Evolutionary conservation across 2,329 filamentous ascomycete genomes (phyloP), one percentile per base, ranked within the genome.

Genomic region (Orbilia quercus): DNA sequence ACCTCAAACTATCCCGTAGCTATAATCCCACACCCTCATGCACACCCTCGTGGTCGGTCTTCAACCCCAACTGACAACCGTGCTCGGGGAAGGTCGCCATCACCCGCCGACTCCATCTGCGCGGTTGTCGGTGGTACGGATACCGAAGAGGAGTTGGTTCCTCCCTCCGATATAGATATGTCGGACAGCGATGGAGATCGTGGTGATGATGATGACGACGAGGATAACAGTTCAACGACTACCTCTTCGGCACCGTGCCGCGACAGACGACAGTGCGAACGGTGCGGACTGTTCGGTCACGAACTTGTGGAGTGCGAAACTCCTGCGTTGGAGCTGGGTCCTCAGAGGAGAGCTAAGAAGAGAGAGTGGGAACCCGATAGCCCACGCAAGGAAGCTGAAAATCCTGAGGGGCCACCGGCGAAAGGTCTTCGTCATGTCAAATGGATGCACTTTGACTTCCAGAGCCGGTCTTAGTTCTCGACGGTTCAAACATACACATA

Each of bases 121-220:
- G 70, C 70, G 58, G 70, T 74, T 69, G 70, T 74, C 62, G 70
- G 70, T 64, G 70, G 55, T 67, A 62, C 63, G 57, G 70, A 74
- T 54, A 65, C 69, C 60, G 69, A 73, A 60, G 60, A 66, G 63
- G 70, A 74, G 25, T 34, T 69, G 60, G 70, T 63, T 58, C 51
- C 55, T 65, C 42, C 58, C 34, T 69, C 64, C 63, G 70, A 74
- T 65, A 59, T 69, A 63, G 70, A 67, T 25, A 69, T 69, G 70
- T 63, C 70, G 38, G 70, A 67, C 42, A 63, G 51, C 45, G 62
- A 74, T 31, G 28, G 28, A 9, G 28, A 9, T 31, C 4, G 9
- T 31, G 28, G 9, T 31, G 28, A 31, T 31, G 28, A 31, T 31
- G 28, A 31, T 31, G 28, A 31, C 25, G 57, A 60, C 25, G 64